phyloP scores from a whole-genome alignment of 106 monocot species.

The Cymbidium sinense region DNA sequence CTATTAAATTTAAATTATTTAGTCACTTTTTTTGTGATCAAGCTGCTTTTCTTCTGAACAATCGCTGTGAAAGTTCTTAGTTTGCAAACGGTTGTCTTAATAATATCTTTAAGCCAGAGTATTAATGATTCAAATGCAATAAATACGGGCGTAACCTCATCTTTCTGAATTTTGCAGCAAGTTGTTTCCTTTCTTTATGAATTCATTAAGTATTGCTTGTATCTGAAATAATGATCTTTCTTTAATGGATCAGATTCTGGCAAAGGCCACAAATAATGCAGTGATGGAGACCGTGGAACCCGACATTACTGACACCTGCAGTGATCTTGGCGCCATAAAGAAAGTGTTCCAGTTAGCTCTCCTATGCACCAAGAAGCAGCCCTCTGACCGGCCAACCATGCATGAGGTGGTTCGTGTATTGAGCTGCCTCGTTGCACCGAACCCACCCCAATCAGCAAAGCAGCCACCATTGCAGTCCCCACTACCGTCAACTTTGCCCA shows the following conservation, averaged over 20 bases:
- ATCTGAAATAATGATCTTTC: background rate
- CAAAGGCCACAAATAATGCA: constrained; percentile 59
- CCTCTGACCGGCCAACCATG: constrained; percentile 82
- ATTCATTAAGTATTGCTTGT: too few species aligned
- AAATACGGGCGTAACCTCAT: background rate
- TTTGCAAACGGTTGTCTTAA: background rate
- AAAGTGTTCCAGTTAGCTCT: constrained; percentile 90
- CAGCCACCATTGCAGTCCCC: constrained; percentile 18
- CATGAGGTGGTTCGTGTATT: constrained; percentile 90
- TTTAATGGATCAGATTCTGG: constrained; percentile 51
- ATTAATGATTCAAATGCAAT: background rate
- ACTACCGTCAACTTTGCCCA: constrained; percentile 22
- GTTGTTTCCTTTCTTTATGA: too few species aligned
- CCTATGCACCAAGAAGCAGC: constrained; percentile 86
- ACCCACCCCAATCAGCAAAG: constrained; percentile 9
- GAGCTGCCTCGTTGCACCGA: constrained; percentile 42
- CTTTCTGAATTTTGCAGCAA: too few species aligned
- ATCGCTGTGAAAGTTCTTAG: too few species aligned
- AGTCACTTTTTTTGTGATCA: too few species aligned
- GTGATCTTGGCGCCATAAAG: constrained; percentile 58
- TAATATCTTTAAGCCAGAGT: background rate
- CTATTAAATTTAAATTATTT: too few species aligned
- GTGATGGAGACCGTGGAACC: constrained; percentile 91
- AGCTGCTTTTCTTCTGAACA: too few species aligned
- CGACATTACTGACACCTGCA: constrained; percentile 59